phyloP scores from a whole-genome alignment of 140 eudicot species.

The Erigeron philadelphicus region DNA sequence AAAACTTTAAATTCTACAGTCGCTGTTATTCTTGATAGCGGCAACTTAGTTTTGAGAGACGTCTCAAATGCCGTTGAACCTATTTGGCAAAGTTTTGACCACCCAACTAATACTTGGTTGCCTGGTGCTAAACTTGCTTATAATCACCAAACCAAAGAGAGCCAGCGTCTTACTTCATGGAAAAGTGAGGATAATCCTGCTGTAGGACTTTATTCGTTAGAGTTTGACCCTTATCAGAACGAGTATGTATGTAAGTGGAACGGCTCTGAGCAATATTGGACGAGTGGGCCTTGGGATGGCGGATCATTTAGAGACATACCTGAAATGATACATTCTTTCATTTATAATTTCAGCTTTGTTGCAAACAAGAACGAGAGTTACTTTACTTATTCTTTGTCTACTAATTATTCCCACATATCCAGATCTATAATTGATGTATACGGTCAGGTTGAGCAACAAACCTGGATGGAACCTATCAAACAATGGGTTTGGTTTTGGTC shows the following conservation, averaged over 20 bases:
- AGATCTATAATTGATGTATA: constrained; percentile 40
- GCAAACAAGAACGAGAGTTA: constrained; percentile 50
- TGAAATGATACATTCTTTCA: too few relatives aligned
- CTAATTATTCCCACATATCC: constrained; percentile 28
- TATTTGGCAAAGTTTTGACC: constrained; percentile 43
- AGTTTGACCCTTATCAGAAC: too few relatives aligned
- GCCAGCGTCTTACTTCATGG: too few relatives aligned
- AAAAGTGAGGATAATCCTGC: constrained; percentile 43
- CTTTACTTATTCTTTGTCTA: constrained; percentile 31
- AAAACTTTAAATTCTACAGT: too few relatives aligned
- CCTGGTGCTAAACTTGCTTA: too few relatives aligned
- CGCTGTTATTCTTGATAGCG: constrained; percentile 43
- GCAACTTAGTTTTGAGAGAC: constrained; percentile 42
- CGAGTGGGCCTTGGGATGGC: constrained; percentile 51
- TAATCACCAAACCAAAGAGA: too few relatives aligned
- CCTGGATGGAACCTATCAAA: background rate
- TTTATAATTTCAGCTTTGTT: constrained; percentile 41
- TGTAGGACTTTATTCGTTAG: constrained; percentile 38
- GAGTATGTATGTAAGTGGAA: too few relatives aligned
- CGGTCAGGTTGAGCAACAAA: constrained; percentile 34
- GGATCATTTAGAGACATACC: too few relatives aligned
- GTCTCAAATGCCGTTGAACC: constrained; percentile 16
- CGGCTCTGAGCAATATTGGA: too few relatives aligned
- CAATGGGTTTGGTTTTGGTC: constrained; percentile 25
- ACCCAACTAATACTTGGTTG: constrained; percentile 38